These are phyloP conservation scores for Isatis tinctoria DNA, from an alignment of 345 rosid genomes.

Conservation along the genomic window DNA sequence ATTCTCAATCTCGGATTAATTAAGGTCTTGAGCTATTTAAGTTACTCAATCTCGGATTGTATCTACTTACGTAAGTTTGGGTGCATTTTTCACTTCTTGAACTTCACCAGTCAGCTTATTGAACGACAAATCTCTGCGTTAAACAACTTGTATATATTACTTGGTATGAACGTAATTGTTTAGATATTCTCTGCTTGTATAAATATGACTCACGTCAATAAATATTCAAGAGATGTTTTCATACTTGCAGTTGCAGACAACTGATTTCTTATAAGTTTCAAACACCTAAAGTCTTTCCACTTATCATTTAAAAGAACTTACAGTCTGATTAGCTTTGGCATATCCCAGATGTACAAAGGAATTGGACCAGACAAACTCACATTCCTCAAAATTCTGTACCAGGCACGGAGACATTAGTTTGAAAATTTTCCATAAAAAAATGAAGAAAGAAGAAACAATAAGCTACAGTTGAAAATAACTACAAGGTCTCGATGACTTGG, in stretches of 20 bases:
- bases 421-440: neutral
- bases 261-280: neutral
- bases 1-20: neutral
- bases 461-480: neutral
- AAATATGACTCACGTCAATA: neutral
- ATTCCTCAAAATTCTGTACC: conserved; percentile 22
- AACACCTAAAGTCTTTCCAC: neutral
- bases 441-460: neutral
- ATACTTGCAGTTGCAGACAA: neutral
- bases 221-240: neutral
- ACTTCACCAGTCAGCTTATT: neutral
- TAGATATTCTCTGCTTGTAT: neutral
- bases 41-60: neutral
- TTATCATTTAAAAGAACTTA: neutral
- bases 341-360: conserved; percentile 19
- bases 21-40: neutral
- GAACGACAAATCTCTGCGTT: neutral
- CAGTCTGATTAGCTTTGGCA: neutral
- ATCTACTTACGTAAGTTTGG: neutral
- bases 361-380: conserved; percentile 11
- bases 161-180: neutral
- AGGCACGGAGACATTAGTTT: neutral
- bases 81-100: neutral
- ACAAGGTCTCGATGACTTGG: conserved; percentile 11
- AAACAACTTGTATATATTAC: neutral